phyloP scores from a whole-genome alignment of 2,329 filamentous ascomycete species.

The Alternaria sp. region DNA sequence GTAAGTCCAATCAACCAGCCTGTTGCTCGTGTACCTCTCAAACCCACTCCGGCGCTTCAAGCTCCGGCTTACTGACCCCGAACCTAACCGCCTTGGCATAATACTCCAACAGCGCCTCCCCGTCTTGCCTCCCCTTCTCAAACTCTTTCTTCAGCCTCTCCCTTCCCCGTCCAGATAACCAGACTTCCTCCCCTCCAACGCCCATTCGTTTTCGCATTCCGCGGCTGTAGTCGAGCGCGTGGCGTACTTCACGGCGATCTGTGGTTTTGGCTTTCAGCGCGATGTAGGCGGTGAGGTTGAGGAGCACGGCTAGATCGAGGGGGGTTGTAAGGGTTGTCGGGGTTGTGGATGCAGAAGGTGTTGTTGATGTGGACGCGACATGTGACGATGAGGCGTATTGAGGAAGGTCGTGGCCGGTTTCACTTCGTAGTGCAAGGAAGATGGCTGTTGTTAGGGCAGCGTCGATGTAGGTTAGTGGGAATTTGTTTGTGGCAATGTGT shows the following conservation, averaged over 20 bases:
- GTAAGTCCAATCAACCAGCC: not conserved
- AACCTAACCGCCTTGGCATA: constrained; percentile 35
- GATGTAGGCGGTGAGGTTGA: constrained; percentile 34
- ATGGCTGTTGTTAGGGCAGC: constrained; percentile 27
- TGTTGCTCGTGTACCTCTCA: not conserved
- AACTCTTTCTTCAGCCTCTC: constrained; percentile 27
- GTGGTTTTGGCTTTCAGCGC: constrained; percentile 28
- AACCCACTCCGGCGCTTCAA: constrained; percentile 30
- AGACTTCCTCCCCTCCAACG: constrained; percentile 24
- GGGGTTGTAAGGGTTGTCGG: constrained; percentile 9
- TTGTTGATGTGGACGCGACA: not conserved
- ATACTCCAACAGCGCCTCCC: constrained; percentile 33
- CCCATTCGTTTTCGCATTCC: constrained; percentile 32
- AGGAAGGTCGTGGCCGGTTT: constrained; percentile 18
- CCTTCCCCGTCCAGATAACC: constrained; percentile 20
- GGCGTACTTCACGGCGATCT: constrained; percentile 30
- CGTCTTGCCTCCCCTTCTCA: constrained; percentile 19
- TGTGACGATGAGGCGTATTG: constrained; percentile 9
- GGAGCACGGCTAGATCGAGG: constrained; percentile 35
- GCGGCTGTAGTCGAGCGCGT: constrained; percentile 34
- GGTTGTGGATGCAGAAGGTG: not conserved
- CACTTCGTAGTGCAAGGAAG: constrained; percentile 16
- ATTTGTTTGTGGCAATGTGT: constrained; percentile 20
- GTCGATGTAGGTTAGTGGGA: constrained; percentile 35
- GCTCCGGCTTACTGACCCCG: constrained; percentile 25